Evolutionary conservation across 2,329 filamentous ascomycete genomes (phyloP).

Genomic region (Teratosphaeria gauchensis): DNA sequence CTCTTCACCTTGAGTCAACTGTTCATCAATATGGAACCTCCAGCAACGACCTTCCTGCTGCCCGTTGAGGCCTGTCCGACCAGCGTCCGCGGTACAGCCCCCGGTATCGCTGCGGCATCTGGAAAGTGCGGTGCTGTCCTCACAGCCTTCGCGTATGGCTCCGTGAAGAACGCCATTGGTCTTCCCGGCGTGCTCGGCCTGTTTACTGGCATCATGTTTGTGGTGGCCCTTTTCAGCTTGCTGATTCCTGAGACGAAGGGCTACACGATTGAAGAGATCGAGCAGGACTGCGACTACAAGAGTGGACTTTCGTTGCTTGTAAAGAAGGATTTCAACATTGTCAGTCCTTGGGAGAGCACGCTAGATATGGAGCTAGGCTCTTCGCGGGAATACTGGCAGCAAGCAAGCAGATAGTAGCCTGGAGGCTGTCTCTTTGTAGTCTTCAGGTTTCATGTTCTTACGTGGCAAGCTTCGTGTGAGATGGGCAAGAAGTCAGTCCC

Average conservation of each 20-base stretch:
- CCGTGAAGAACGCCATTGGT: constrained; percentile 2
- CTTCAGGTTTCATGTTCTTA: too few species aligned
- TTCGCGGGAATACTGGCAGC: neutral
- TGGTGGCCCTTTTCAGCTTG: neutral
- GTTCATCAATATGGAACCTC: constrained; percentile 38
- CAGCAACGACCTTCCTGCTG: constrained; percentile 21
- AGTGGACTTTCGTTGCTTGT: neutral
- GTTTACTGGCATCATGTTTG: constrained; percentile 2
- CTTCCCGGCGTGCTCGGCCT: constrained; percentile 1
- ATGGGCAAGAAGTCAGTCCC: too few species aligned
- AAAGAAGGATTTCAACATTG: neutral
- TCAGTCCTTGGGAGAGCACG: neutral
- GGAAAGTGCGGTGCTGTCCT: constrained; percentile 44
- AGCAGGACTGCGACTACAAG: neutral
- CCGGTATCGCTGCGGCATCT: constrained; percentile 42
- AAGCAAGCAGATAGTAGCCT: neutral
- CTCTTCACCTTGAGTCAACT: constrained; percentile 31
- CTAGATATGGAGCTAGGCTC: neutral
- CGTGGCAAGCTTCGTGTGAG: too few species aligned
- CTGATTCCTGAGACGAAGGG: constrained; percentile 4
- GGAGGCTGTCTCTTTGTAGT: neutral
- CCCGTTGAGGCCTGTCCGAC: constrained; percentile 47
- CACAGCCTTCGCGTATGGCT: constrained; percentile 29
- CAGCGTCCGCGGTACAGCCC: constrained; percentile 43
- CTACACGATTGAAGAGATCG: constrained; percentile 2